phyloP scores from a whole-genome alignment of 208 protist genomes.

The Tetramitus jugosus region DNA sequence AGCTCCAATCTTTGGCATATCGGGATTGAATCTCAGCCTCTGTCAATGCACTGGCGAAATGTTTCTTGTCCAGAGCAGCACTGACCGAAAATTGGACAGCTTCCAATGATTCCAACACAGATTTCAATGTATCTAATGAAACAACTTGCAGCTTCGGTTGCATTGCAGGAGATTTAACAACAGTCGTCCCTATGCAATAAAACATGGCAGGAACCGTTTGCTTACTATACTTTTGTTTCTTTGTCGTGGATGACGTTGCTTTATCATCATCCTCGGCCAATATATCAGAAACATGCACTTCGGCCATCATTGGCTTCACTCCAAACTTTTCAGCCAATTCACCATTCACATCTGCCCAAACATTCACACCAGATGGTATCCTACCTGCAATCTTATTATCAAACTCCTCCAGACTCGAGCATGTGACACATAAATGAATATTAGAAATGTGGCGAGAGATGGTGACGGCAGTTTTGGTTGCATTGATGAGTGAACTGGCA shows the following conservation, averaged over 20 bases:
- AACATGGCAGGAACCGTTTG: conserved; percentile 1
- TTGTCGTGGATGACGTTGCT: background rate
- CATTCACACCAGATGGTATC: background rate
- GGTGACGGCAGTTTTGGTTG: background rate
- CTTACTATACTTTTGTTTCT: background rate
- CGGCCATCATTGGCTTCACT: background rate
- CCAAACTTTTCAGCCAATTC: background rate
- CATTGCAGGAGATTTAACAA: conserved; percentile 18
- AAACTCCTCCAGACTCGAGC: background rate
- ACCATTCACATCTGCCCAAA: background rate
- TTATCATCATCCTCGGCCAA: background rate
- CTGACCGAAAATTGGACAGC: background rate
- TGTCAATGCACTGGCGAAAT: background rate
- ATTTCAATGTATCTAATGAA: background rate
- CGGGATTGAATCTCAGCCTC: background rate
- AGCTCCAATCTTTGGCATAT: background rate
- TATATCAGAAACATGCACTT: conserved; percentile 1
- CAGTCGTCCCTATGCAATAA: background rate
- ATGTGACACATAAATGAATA: conserved; percentile 1
- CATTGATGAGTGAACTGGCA: background rate
- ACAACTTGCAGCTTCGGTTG: conserved; percentile 12
- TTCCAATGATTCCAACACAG: background rate
- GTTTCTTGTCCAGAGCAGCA: background rate
- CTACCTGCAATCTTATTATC: background rate
- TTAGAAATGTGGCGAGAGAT: background rate